Base-by-base conservation (phyloP, 176 grass and related monocot species). In the Zoysia pacifica region DNA sequence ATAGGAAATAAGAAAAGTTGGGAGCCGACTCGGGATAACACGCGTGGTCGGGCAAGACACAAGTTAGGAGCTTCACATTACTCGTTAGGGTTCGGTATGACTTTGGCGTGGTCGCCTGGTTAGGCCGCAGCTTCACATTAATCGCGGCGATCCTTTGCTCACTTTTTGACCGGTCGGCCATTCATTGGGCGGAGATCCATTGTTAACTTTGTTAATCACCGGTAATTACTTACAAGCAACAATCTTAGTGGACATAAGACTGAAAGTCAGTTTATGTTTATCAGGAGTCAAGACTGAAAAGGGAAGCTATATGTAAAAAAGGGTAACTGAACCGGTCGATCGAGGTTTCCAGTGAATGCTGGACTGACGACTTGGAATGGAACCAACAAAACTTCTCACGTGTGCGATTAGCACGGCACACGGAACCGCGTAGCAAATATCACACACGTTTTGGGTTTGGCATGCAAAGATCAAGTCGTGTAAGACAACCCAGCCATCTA, bases 141-240 rank as follows among this genome's bases (percentile, higher is more conserved):
- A 79, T 53, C n/a, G 54, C 48, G 55, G 73, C 72, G 38, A 42
- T 60, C 5, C 61, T 10, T 8, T 43, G 48, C 2, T 38, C 15
- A 49, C 42, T 84, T 88, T 75, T 84, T 84, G 81, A 84, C 86
- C 42, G 70, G 55, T 81, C 42, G 70, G 55, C 86, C 70, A 88
- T 64, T 84, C 63, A 13, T 74, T 10, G 18, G 48, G 12, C 47
- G 11, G 81, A 75, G 48, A 80, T 70, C 63, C 15, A 7, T 16
- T 16, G 8, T 5, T 45, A 46, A 3, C 69, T 84, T 84, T 53
- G 84, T 88, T 84, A 75, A 52, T 81, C 5, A 35, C 54, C 9
- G 43, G 71, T 63, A n/a, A 63, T 69, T 61, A 81, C 39, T 69
- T 40, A 41, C 54, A 81, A 47, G 71, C 53, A 67, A 85, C 1